Conservation (phyloP, 2,329 filamentous ascomycete genomes). For the Fusarium fracticaudum region DNA sequence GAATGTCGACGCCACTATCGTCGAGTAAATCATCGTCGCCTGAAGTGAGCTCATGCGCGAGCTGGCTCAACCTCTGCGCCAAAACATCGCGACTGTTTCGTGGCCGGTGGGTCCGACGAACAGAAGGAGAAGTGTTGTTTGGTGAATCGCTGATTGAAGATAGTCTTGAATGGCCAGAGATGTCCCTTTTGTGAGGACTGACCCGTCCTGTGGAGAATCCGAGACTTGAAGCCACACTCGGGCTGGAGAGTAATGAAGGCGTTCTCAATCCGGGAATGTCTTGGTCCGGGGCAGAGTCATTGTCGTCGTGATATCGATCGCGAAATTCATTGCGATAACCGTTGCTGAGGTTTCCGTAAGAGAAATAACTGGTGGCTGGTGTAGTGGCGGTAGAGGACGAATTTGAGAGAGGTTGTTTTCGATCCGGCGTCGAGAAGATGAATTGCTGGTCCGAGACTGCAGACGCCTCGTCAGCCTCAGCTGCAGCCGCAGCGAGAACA, state of each 20-base stretch:
- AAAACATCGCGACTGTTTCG: slow-evolving; percentile 51
- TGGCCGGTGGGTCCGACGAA: slow-evolving; percentile 20
- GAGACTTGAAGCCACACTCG: slow-evolving; percentile 48
- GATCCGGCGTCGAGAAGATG: slow-evolving; percentile 41
- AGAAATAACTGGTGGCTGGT: slow-evolving; percentile 40
- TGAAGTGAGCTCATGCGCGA: slow-evolving; percentile 51
- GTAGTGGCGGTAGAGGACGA: slow-evolving; percentile 30
- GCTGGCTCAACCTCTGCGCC: slow-evolving; percentile 52
- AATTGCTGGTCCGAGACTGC: slow-evolving; percentile 35
- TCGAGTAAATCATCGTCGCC: slow-evolving; percentile 48
- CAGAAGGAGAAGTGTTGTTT: slow-evolving; percentile 39
- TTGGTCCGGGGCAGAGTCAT: slow-evolving; percentile 30
- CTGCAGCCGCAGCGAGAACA: slow-evolving; percentile 39
- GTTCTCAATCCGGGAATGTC: slow-evolving; percentile 39
- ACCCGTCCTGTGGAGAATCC: slow-evolving; percentile 44
- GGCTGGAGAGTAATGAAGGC: slow-evolving; percentile 46
- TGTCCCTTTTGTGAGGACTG: slow-evolving; percentile 46
- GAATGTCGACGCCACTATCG: slow-evolving; percentile 48
- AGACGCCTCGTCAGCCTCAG: slow-evolving; percentile 32
- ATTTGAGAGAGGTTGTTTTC: slow-evolving; percentile 33
- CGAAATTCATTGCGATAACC: slow-evolving; percentile 40
- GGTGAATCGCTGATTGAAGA: slow-evolving; percentile 35
- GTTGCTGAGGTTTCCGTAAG: slow-evolving; percentile 21
- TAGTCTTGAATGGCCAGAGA: slow-evolving; percentile 38
- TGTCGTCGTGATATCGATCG: slow-evolving; percentile 40